Percentiles rank a stretch among this genome's conserved stretches.
phyloP scores from a whole-genome alignment of 2,329 filamentous ascomycete species.

The Cryphonectria nitschkei region DNA sequence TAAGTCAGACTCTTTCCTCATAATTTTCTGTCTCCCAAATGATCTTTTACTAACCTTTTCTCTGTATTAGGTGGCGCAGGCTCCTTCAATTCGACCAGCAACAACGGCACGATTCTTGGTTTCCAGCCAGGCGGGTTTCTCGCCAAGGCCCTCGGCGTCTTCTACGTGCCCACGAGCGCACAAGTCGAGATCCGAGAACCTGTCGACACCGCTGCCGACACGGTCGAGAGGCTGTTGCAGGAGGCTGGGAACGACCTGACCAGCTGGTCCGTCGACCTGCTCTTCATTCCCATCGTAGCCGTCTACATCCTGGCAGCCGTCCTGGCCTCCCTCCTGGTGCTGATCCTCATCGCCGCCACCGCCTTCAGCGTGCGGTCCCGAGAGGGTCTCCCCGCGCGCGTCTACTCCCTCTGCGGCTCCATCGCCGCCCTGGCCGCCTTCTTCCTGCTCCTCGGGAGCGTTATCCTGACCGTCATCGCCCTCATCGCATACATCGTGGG shows the following conservation, averaged over 20 bases:
- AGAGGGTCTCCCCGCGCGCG: conserved; percentile 13
- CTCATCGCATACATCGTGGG: conserved; percentile 24
- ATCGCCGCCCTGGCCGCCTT: conserved; percentile 22
- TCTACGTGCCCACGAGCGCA: conserved; percentile 25
- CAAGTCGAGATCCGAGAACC: conserved; percentile 22
- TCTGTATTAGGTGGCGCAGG: background rate
- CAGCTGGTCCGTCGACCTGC: conserved; percentile 23
- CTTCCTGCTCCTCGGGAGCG: conserved; percentile 26
- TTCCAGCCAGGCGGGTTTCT: conserved; percentile 26
- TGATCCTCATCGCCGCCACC: conserved; percentile 20
- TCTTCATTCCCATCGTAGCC: conserved; percentile 29
- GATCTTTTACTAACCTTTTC: background rate
- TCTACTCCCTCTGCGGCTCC: conserved; percentile 23
- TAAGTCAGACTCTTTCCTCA: background rate
- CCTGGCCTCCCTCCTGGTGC: conserved; percentile 22
- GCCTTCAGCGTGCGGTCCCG: conserved; percentile 2
- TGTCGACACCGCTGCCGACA: conserved; percentile 25
- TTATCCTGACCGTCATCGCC: conserved; percentile 24
- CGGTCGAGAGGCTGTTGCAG: conserved; percentile 23
- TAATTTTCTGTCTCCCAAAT: too few species aligned
- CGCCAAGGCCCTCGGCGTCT: conserved; percentile 27
- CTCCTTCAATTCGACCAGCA: conserved; percentile 19
- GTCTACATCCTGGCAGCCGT: conserved; percentile 21
- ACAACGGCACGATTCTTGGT: conserved; percentile 27
- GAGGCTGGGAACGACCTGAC: conserved; percentile 21